These are phyloP conservation scores for Melocanna baccifera DNA, from an alignment of 176 grass and related monocot genomes.

Conservation along the genomic window DNA sequence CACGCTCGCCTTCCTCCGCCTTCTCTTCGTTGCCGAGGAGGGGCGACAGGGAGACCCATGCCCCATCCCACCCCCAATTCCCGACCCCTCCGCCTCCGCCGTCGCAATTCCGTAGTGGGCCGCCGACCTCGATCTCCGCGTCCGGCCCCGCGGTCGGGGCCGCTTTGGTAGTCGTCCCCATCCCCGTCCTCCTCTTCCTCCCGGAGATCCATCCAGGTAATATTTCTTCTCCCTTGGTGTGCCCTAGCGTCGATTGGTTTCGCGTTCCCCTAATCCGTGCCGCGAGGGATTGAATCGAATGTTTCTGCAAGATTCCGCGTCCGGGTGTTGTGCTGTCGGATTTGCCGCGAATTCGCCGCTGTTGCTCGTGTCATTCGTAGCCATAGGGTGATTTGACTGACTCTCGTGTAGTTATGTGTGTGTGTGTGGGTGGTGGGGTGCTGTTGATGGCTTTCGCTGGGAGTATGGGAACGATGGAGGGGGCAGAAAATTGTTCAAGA, in stretches of 20 bases:
- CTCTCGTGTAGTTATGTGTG: background rate
- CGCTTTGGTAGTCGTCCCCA: background rate
- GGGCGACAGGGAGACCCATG: background rate
- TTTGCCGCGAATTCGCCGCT: background rate
- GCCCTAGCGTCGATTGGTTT: background rate
- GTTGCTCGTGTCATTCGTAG: background rate
- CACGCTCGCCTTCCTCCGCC: background rate
- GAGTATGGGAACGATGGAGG: background rate
- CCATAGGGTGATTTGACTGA: background rate
- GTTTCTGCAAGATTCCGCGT: background rate
- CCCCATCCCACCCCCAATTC: background rate
- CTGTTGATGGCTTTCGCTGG: background rate
- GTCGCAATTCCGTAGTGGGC: background rate
- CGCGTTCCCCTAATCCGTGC: too few relatives aligned
- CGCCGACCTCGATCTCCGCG: background rate
- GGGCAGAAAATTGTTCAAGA: background rate
- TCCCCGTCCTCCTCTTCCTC: background rate
- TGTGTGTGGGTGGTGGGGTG: background rate
- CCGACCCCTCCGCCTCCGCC: background rate
- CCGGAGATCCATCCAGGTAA: constrained; percentile 24
- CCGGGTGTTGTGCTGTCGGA: background rate
- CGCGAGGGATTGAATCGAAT: background rate
- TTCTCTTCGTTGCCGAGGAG: background rate
- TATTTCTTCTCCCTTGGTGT: background rate
- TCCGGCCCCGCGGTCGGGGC: background rate